A percentile compares a stretch with the other conserved stretches of the same genome.
These are phyloP conservation scores for Wickerhamiella sorbophila DNA, from an alignment of 805 yeast species.

Conservation along the genomic window DNA sequence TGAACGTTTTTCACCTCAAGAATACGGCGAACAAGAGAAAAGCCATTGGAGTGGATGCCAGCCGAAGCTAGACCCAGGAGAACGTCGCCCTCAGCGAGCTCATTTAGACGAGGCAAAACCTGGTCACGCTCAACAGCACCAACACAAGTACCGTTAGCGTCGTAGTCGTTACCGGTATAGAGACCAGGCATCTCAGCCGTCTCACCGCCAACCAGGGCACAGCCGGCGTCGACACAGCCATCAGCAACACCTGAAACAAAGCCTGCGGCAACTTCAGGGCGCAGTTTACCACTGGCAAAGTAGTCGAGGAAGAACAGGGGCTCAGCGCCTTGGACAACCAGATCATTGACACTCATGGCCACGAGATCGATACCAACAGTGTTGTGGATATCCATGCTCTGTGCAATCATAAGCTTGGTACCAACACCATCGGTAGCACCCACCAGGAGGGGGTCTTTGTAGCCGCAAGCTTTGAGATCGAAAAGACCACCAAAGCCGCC, in stretches of 20 bases:
- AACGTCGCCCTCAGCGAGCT: constrained; percentile 67
- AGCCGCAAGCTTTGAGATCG: constrained; percentile 81
- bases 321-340: constrained; percentile 98
- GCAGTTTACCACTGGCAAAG: constrained; percentile 89
- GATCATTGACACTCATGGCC: constrained; percentile 97
- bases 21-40: constrained; percentile 84
- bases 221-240: constrained; percentile 88
- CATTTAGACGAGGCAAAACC: constrained; percentile 55
- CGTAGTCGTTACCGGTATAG: constrained; percentile 91
- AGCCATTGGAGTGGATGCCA: constrained; percentile 96
- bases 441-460: constrained; percentile 59
- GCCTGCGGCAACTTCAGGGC: constrained; percentile 65
- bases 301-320: constrained; percentile 91
- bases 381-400: constrained; percentile 71
- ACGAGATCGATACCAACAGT: constrained; percentile 99
- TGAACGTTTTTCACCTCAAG: constrained; percentile 60
- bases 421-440: constrained; percentile 99
- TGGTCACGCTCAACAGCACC: constrained; percentile 78
- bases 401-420: constrained; percentile 90
- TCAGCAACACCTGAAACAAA: constrained; percentile 93
- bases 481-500: constrained; percentile 99
- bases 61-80: constrained; percentile 77
- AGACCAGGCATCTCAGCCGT: constrained; percentile 99
- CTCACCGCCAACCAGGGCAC: constrained; percentile 98
- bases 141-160: constrained; percentile 95